Evolutionary conservation across 345 rosid species (phyloP), one percentile per base, ranked within the genome.

Genomic region (Gossypium mustelinum): DNA sequence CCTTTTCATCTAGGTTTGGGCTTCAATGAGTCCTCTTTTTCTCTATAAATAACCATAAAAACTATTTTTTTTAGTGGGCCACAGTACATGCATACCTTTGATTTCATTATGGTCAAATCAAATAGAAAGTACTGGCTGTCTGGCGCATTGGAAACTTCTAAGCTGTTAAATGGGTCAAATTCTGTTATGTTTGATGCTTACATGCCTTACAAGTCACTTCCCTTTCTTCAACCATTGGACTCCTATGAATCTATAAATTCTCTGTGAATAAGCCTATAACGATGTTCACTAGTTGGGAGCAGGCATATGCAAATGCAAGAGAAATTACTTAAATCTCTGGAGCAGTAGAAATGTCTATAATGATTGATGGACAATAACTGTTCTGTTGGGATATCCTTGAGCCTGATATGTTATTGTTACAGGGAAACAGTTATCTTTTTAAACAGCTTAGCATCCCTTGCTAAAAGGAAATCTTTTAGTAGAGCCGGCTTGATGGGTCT

Each of bases 401-500:
- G 73, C 71, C 12, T 62, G 63, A 54, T 71, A 60, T 72, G 16
- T 76, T 62, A 29, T 70, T 73, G 61, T 77, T 79, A 63, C 86
- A 94, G 97, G 97, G 71, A 80, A 72, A 84, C 63, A 79, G 77
- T 88, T 61, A 79, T 39, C 51, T 86, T 94, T 86, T 77, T 92
- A 79, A 84, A 76, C 77, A 79, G 81, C 74, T 77, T 94, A 80
- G 97, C 92, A 77, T 88, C 92, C 65, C 79, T 82, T 69, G 88
- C 90, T 63, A 94, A 87, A 85, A 88, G 79, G 68, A 89, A 80
- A 71, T 84, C 97, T 65, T 90, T 92, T 83, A 84, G 97, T 77
- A 87, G 98, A 86, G 92, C 92, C 75, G 98, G 98, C 80, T 86
- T 94, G 66, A 89, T 92, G 97, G 86, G 86, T 79, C 86, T 94